Conservation (phyloP, 2,329 filamentous ascomycete genomes). For the Phoma sp. region DNA sequence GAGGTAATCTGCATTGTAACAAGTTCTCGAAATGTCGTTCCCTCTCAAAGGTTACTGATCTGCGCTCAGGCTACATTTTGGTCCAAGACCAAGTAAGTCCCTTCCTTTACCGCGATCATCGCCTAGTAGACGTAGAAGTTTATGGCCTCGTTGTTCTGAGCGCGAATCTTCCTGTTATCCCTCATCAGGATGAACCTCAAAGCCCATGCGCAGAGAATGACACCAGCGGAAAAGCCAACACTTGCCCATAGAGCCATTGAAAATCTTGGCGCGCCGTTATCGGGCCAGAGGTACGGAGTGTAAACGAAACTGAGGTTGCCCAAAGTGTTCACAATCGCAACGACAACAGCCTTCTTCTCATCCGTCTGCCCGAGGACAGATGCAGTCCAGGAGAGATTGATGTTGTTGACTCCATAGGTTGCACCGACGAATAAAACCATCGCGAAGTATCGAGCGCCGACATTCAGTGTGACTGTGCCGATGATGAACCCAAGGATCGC, state of each 20-base stretch:
- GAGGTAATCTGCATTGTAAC: too few species aligned
- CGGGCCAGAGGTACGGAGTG: conserved; percentile 26
- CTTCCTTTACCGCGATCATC: neutral
- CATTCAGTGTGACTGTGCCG: conserved; percentile 31
- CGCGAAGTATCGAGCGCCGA: conserved; percentile 40
- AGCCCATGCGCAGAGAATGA: conserved; percentile 22
- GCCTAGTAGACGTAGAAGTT: conserved; percentile 31
- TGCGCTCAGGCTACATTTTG: neutral
- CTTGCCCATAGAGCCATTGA: conserved; percentile 23
- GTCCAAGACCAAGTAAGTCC: neutral
- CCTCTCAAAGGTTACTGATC: neutral
- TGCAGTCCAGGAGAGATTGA: conserved; percentile 50
- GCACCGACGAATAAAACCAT: conserved; percentile 42
- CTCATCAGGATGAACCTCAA: conserved; percentile 24
- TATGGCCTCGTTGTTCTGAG: conserved; percentile 21
- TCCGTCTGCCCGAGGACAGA: conserved; percentile 48
- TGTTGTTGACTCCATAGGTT: conserved; percentile 40
- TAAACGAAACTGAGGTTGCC: conserved; percentile 48
- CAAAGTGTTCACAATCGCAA: conserved; percentile 50
- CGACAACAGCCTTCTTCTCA: conserved; percentile 50
- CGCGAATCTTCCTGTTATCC: conserved; percentile 30
- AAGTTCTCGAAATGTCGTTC: too few species aligned
- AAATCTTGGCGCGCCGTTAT: conserved; percentile 17
- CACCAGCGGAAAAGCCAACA: conserved; percentile 21
- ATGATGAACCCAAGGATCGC: conserved; percentile 42